Evolutionary conservation across 2,329 filamentous ascomycete genomes (phyloP).

Genomic region (Fusarium sacchari): DNA sequence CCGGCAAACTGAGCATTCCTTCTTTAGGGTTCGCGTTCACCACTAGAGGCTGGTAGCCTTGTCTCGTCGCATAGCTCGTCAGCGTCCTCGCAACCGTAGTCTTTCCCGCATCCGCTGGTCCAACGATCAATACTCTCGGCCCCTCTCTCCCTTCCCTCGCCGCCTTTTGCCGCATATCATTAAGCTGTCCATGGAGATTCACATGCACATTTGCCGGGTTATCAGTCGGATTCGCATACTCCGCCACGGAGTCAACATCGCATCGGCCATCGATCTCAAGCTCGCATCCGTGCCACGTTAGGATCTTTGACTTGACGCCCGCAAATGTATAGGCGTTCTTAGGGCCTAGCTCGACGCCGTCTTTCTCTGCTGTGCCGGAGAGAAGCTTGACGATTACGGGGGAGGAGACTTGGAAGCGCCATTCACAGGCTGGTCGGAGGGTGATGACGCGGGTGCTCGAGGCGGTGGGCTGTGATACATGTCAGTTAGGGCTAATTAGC

Average conservation of each 20-base stretch:
- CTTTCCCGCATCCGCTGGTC: slow-evolving; percentile 82
- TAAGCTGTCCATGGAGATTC: slow-evolving; percentile 89
- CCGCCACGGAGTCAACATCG: slow-evolving; percentile 65
- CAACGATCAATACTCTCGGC: slow-evolving; percentile 86
- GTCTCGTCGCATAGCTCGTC: slow-evolving; percentile 80
- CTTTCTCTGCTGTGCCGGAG: slow-evolving; percentile 88
- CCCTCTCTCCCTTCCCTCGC: slow-evolving; percentile 63
- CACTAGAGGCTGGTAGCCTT: slow-evolving; percentile 78
- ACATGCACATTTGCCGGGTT: slow-evolving; percentile 83
- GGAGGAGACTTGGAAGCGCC: slow-evolving; percentile 77
- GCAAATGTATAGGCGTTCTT: slow-evolving; percentile 83
- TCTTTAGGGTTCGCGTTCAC: slow-evolving; percentile 88
- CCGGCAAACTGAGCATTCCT: slow-evolving; percentile 79
- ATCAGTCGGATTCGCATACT: slow-evolving; percentile 75
- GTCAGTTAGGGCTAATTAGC: not conserved
- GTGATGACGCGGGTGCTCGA: slow-evolving; percentile 58
- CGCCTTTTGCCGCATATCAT: slow-evolving; percentile 74
- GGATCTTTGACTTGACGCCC: slow-evolving; percentile 86
- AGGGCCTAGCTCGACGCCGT: slow-evolving; percentile 90
- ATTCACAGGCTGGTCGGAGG: slow-evolving; percentile 76
- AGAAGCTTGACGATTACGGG: slow-evolving; percentile 68
- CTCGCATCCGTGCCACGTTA: slow-evolving; percentile 90
- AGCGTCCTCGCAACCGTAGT: slow-evolving; percentile 82
- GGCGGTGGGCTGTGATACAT: slow-evolving; percentile 48
- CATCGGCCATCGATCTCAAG: slow-evolving; percentile 77